Base-by-base conservation (phyloP, 179 eudicot genomes). In the Sideroxylon spinosum region DNA sequence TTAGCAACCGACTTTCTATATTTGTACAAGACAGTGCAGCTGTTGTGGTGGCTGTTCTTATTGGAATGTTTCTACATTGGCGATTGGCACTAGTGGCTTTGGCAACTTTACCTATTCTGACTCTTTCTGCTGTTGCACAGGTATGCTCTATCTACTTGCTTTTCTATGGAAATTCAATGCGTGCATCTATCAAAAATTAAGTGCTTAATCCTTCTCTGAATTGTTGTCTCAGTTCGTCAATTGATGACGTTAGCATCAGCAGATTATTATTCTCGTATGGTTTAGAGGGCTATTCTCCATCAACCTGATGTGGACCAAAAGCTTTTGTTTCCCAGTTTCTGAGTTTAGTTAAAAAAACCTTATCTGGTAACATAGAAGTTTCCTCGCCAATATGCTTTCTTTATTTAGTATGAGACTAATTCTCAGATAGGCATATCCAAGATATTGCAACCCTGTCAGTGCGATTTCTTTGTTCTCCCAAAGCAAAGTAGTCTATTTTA, bases 1-100 rank as follows among this genome's bases (percentile, higher is more conserved):
- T 95, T 89, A 95, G 99, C 88, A 95, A 95, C 79, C 93, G 99
- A 9, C 96, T 95, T 73, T 95, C 99, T 12, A 95, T 95, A 72
- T 92, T 95, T 75, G 91, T 95, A 81, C 99, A 95, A 84, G 99
- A 95, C 78, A 91, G 89, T 89, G 93, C 99, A 66, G 98, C 99
- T 56, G 92, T 95, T 74, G 71, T 87, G 62, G 98, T 93, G 28
- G 98, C 99, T 71, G 75, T 95, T 86, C 89, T 94, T 76, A 92
- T 95, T 81, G 99, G 98, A 80, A 85, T 92, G 90, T 76, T 95
- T 72, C 85, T 95, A 16, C 82, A 94, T 25, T 95, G 99, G 99
- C 88, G 97, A 57, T 81, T 95, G 85, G 99, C 99, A 77, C 83
- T 95, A 72, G 96, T 95, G 68, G 99, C 99, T 81, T 84, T 95